phyloP scores from a whole-genome alignment of 1,284 basidiomycete genomes.

The Leucocoprinus gongylophorus region DNA sequence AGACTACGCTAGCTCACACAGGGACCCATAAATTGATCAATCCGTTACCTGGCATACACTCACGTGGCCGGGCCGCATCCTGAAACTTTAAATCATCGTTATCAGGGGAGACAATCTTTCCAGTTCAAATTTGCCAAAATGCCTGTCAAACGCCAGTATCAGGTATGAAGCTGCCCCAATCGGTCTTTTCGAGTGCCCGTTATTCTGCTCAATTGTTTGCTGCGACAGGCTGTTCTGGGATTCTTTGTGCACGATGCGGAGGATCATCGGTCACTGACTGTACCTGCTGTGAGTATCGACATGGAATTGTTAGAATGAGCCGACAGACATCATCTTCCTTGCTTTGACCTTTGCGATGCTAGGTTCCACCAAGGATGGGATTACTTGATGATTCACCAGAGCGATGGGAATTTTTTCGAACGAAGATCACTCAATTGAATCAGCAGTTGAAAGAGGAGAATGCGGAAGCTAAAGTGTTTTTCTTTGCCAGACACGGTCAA shows the following conservation, averaged over 20 bases:
- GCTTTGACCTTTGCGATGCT: not conserved
- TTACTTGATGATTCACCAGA: conserved; percentile 44
- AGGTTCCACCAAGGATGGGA: conserved; percentile 60
- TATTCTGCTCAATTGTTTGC: too few relatives aligned
- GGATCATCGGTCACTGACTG: conserved; percentile 6
- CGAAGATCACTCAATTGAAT: conserved; percentile 42
- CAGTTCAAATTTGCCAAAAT: too few relatives aligned
- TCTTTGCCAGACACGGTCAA: conserved; percentile 66
- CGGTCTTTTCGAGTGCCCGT: too few relatives aligned
- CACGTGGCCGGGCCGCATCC: too few relatives aligned
- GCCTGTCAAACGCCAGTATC: not conserved
- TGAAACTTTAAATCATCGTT: too few relatives aligned
- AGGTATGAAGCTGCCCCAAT: too few relatives aligned
- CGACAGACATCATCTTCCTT: not conserved
- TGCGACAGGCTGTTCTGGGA: conserved; percentile 5
- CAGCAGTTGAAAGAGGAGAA: conserved; percentile 23
- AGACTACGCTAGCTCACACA: too few relatives aligned
- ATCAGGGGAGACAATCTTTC: too few relatives aligned
- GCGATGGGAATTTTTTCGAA: conserved; percentile 48
- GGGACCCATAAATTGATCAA: too few relatives aligned
- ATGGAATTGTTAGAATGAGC: not conserved
- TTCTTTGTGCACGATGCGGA: conserved; percentile 9
- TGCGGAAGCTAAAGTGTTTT: conserved; percentile 53
- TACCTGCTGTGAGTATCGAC: conserved; percentile 5
- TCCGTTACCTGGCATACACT: too few relatives aligned